These are phyloP conservation scores for Pleurotus ostreatus DNA, from an alignment of 768 basidiomycete species.

Conservation along the genomic window DNA sequence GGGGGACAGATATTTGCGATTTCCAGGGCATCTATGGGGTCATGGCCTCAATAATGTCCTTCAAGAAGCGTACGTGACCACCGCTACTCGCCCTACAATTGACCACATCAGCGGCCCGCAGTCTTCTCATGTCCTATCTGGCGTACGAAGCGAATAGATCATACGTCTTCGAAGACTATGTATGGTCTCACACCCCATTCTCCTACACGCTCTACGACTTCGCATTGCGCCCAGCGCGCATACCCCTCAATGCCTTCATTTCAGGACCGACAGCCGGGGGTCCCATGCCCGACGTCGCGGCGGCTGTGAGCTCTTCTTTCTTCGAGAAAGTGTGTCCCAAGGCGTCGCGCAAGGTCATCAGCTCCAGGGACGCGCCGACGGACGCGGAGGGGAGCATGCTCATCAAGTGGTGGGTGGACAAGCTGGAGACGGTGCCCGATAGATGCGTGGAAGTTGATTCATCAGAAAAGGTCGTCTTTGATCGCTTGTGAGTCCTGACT, in stretches of 20 bases:
- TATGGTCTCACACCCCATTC: slow-evolving; percentile 51
- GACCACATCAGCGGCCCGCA: slow-evolving; percentile 14
- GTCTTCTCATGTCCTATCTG: slow-evolving; percentile 48
- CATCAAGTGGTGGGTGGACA: slow-evolving; percentile 46
- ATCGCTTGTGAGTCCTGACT: slow-evolving; percentile 36
- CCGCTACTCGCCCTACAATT: not conserved
- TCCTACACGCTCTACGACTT: slow-evolving; percentile 54
- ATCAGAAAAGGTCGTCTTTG: slow-evolving; percentile 37
- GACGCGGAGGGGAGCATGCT: slow-evolving; percentile 37
- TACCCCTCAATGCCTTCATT: slow-evolving; percentile 59
- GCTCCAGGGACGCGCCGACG: slow-evolving; percentile 29
- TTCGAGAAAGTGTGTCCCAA: slow-evolving; percentile 46
- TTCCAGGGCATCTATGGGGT: slow-evolving; percentile 55
- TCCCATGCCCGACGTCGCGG: slow-evolving; percentile 20
- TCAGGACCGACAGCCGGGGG: slow-evolving; percentile 54
- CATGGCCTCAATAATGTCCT: slow-evolving; percentile 61
- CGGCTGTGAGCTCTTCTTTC: slow-evolving; percentile 45
- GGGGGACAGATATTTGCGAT: slow-evolving; percentile 35
- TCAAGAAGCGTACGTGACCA: slow-evolving; percentile 50
- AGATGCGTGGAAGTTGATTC: slow-evolving; percentile 44
- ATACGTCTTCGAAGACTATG: slow-evolving; percentile 62
- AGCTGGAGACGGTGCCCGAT: slow-evolving; percentile 29
- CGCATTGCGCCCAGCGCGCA: slow-evolving; percentile 42
- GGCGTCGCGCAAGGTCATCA: slow-evolving; percentile 26
- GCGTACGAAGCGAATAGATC: slow-evolving; percentile 46